These are phyloP conservation scores for Naganishia randhawae DNA, from an alignment of 768 basidiomycete genomes.

Conservation along the genomic window DNA sequence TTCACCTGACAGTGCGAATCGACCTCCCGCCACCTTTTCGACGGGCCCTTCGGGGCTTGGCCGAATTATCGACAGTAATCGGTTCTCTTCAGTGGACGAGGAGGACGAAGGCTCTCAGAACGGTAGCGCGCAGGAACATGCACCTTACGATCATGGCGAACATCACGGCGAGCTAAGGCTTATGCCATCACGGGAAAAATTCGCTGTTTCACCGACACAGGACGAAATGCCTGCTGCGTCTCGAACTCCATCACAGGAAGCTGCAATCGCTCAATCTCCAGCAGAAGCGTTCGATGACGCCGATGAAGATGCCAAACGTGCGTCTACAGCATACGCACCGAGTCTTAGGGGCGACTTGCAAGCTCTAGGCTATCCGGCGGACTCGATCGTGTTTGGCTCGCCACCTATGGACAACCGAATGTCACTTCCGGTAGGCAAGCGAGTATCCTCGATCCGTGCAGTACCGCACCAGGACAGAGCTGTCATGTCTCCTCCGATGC, in stretches of 20 bases:
- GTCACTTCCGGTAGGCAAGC: slow-evolving; percentile 27
- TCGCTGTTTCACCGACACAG: slow-evolving; percentile 31
- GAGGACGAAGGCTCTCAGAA: slow-evolving; percentile 41
- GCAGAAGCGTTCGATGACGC: slow-evolving; percentile 41
- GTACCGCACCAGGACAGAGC: slow-evolving; percentile 32
- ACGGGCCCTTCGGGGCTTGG: slow-evolving; percentile 41
- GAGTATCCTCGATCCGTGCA: slow-evolving; percentile 40
- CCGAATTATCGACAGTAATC: slow-evolving; percentile 40
- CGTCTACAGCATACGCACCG: slow-evolving; percentile 34
- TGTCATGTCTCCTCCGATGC: slow-evolving; percentile 46
- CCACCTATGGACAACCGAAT: slow-evolving; percentile 33
- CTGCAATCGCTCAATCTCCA: slow-evolving; percentile 19
- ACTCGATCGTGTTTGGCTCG: slow-evolving; percentile 46
- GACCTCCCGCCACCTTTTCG: slow-evolving; percentile 32
- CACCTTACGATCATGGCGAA: slow-evolving; percentile 22
- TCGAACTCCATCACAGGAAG: slow-evolving; percentile 31
- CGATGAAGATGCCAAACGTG: slow-evolving; percentile 37
- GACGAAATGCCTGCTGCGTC: slow-evolving; percentile 25
- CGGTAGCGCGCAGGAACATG: slow-evolving; percentile 27
- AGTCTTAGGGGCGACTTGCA: slow-evolving; percentile 32
- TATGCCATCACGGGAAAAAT: slow-evolving; percentile 31
- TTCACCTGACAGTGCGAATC: slow-evolving; percentile 16
- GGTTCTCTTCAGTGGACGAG: slow-evolving; percentile 42
- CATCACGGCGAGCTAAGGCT: slow-evolving; percentile 23
- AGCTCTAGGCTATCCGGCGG: slow-evolving; percentile 47